Evolutionary conservation across 257 asterid genomes (phyloP).

Genomic region (Solanum etuberosum): DNA sequence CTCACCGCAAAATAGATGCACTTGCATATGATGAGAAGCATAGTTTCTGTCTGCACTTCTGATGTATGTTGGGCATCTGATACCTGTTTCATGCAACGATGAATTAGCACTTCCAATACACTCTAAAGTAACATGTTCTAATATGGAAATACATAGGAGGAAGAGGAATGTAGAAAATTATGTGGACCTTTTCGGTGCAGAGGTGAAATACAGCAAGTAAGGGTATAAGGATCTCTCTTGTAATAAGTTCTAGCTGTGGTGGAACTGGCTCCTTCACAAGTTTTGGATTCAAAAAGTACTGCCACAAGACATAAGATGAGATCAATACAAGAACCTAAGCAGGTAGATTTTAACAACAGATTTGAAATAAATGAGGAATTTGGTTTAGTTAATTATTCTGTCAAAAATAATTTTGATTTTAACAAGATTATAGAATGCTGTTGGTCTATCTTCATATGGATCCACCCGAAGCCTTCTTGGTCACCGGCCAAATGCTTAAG

Average conservation of each 20-base stretch:
- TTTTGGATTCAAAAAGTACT: slow-evolving; percentile 32
- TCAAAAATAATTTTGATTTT: neutral
- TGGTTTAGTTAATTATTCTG: neutral
- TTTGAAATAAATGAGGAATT: neutral
- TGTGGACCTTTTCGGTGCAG: slow-evolving; percentile 15
- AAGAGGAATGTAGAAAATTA: neutral
- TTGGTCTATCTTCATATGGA: neutral
- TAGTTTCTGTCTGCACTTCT: slow-evolving; percentile 15
- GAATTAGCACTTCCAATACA: neutral
- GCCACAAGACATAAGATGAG: neutral
- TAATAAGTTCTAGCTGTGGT: slow-evolving; percentile 28
- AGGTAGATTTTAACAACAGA: neutral
- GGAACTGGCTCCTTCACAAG: slow-evolving; percentile 39
- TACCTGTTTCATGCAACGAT: slow-evolving; percentile 9
- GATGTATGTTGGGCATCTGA: neutral
- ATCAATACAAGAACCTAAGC: neutral
- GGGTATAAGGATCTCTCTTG: slow-evolving; percentile 31
- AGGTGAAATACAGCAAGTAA: slow-evolving; percentile 25
- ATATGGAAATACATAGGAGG: neutral
- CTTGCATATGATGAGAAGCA: slow-evolving; percentile 22
- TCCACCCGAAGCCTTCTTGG: neutral
- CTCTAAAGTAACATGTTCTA: neutral
- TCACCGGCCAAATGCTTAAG: neutral
- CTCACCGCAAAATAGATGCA: slow-evolving; percentile 29
- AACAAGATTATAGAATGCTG: neutral